Evolutionary conservation across 768 basidiomycete genomes (phyloP).

Genomic region (Agrocybe pediades): DNA sequence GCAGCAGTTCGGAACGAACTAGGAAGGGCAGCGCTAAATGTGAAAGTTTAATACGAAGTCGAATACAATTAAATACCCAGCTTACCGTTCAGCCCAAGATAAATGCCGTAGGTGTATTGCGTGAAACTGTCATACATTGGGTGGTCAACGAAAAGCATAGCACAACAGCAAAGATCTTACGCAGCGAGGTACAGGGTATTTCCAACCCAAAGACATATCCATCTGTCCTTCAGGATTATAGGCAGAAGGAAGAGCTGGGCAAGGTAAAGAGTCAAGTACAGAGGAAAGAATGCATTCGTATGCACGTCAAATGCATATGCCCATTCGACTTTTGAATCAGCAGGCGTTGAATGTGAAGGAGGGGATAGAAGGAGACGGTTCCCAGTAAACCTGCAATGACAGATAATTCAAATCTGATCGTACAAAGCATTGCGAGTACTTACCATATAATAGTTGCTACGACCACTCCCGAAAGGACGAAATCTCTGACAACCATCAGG

Average conservation of each 20-base stretch:
- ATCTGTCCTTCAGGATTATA: constrained; percentile 79
- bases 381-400: constrained; percentile 55
- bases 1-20: constrained; percentile 83
- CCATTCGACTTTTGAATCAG: constrained; percentile 83
- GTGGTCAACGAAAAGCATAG: constrained; percentile 9
- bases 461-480: constrained; percentile 74
- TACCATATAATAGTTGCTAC: constrained; percentile 81
- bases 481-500: constrained; percentile 89
- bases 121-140: constrained; percentile 54
- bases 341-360: constrained; percentile 68
- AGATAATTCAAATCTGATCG: neutral
- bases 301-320: constrained; percentile 97
- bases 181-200: constrained; percentile 91
- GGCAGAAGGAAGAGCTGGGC: constrained; percentile 87
- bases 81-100: constrained; percentile 81
- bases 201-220: constrained; percentile 93
- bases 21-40: constrained; percentile 89
- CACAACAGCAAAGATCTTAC: constrained; percentile 40
- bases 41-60: constrained; percentile 11
- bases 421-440: constrained; percentile 16
- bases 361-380: constrained; percentile 73
- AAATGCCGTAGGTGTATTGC: constrained; percentile 91
- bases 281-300: constrained; percentile 94
- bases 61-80: constrained; percentile 1
- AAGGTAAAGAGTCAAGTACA: constrained; percentile 88